phyloP scores from a whole-genome alignment of 805 yeast genomes.

The Pichia pseudocactophila region DNA sequence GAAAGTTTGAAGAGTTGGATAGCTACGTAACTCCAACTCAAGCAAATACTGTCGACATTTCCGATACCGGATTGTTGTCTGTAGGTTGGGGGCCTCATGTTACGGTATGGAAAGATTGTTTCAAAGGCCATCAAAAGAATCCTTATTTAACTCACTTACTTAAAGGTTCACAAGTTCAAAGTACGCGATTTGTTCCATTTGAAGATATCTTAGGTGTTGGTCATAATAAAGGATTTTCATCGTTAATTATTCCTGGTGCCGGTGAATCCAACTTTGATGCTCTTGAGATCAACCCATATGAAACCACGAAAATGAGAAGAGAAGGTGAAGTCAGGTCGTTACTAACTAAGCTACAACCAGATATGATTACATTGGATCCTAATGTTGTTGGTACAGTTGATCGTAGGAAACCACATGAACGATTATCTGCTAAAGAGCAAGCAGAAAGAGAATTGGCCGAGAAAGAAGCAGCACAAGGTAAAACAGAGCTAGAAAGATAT shows the following conservation, averaged over 20 bases:
- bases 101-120: conserved; percentile 85
- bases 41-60: conserved; percentile 66
- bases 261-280: conserved; percentile 99
- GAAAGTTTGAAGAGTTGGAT: conserved; percentile 71
- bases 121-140: conserved; percentile 56
- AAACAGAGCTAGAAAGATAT: conserved; percentile 42
- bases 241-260: conserved; percentile 88
- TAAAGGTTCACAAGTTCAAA: conserved; percentile 67
- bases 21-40: conserved; percentile 74
- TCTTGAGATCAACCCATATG: conserved; percentile 85
- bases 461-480: conserved; percentile 29
- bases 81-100: conserved; percentile 97
- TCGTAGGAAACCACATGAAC: conserved; percentile 49
- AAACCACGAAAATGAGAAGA: conserved; percentile 86
- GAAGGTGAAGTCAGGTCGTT: conserved; percentile 81
- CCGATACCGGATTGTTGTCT: conserved; percentile 79
- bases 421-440: conserved; percentile 56
- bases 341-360: conserved; percentile 83
- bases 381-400: conserved; percentile 78
- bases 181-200: conserved; percentile 75
- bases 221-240: conserved; percentile 66
- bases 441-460: conserved; percentile 31
- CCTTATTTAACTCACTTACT: conserved; percentile 90
- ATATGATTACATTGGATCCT: conserved; percentile 88
- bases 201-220: conserved; percentile 95